Evolutionary conservation across 1,139 yeast genomes (phyloP).

Genomic region (Sugiyamaella novakii): DNA sequence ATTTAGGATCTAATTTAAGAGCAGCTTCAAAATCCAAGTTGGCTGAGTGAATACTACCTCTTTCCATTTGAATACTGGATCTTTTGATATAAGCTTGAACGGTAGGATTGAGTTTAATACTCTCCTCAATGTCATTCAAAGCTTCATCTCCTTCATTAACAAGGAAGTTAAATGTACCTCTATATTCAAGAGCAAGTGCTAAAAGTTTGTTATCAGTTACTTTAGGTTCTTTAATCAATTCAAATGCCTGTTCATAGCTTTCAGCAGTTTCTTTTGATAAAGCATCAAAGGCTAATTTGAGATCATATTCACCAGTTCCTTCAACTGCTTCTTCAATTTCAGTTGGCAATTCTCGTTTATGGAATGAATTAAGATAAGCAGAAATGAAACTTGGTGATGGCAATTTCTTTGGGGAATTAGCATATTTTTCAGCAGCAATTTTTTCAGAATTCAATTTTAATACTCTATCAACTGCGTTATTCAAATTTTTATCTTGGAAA

Average conservation of each 20-base stretch:
- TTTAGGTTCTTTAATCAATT: conserved; percentile 67
- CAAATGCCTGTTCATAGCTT: conserved; percentile 75
- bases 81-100: conserved; percentile 81
- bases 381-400: conserved; percentile 87
- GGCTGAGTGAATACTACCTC: conserved; percentile 60
- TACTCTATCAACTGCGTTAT: conserved; percentile 83
- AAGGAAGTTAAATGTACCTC: conserved; percentile 81
- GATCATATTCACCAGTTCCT: conserved; percentile 60
- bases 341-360: conserved; percentile 42
- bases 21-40: conserved; percentile 75
- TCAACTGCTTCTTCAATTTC: conserved; percentile 52
- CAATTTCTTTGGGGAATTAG: conserved; percentile 55
- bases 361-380: conserved; percentile 82
- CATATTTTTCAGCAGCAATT: conserved; percentile 63
- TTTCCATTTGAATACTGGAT: conserved; percentile 83
- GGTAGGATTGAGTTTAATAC: conserved; percentile 71
- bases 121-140: conserved; percentile 60
- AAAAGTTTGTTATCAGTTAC: conserved; percentile 40
- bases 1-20: conserved; percentile 63
- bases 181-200: conserved; percentile 73
- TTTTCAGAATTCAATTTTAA: conserved; percentile 55
- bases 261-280: conserved; percentile 65
- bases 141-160: conserved; percentile 70
- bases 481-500: conserved; percentile 75
- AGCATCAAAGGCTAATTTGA: conserved; percentile 68